Evolutionary conservation across 140 eudicot genomes (phyloP).

Genomic region (Oenanthe javanica): DNA sequence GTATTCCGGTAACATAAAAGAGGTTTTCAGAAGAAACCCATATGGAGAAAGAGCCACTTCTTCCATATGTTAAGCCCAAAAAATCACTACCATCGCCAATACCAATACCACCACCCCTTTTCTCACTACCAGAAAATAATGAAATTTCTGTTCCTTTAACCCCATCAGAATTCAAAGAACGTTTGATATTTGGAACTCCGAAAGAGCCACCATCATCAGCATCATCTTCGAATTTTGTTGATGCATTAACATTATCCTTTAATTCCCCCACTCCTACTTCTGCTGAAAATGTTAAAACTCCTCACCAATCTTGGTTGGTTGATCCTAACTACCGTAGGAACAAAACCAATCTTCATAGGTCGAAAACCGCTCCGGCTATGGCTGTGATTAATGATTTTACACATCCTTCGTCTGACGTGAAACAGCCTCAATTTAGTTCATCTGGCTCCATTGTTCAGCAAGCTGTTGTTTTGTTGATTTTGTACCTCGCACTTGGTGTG

Average conservation of each 20-base stretch:
- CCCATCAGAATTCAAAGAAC: slow-evolving; percentile 53
- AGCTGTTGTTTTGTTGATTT: slow-evolving; percentile 50
- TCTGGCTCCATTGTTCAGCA: slow-evolving; percentile 48
- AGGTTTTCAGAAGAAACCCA: slow-evolving; percentile 22
- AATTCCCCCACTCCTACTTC: slow-evolving; percentile 21
- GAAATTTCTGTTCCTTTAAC: slow-evolving; percentile 37
- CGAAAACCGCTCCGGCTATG: slow-evolving; percentile 93
- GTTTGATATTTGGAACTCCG: slow-evolving; percentile 50
- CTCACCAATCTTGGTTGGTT: slow-evolving; percentile 29
- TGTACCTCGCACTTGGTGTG: slow-evolving; percentile 67
- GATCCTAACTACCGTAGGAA: slow-evolving; percentile 32
- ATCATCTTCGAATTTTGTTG: slow-evolving; percentile 13
- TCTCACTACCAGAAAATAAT: slow-evolving; percentile 39
- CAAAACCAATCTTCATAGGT: slow-evolving; percentile 48
- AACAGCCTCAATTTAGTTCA: slow-evolving; percentile 30
- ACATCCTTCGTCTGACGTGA: slow-evolving; percentile 2
- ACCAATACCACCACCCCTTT: slow-evolving; percentile 30
- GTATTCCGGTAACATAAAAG: background rate
- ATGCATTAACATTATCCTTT: slow-evolving; percentile 32
- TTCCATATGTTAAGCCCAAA: slow-evolving; percentile 30
- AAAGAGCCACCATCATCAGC: slow-evolving; percentile 31
- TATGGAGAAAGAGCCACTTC: slow-evolving; percentile 70
- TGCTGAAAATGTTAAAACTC: slow-evolving; percentile 12
- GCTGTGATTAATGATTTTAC: slow-evolving; percentile 45
- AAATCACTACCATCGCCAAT: slow-evolving; percentile 24